These are phyloP conservation scores for Blastomyces silverae DNA, from an alignment of 2,329 filamentous ascomycete genomes.

Conservation along the genomic window DNA sequence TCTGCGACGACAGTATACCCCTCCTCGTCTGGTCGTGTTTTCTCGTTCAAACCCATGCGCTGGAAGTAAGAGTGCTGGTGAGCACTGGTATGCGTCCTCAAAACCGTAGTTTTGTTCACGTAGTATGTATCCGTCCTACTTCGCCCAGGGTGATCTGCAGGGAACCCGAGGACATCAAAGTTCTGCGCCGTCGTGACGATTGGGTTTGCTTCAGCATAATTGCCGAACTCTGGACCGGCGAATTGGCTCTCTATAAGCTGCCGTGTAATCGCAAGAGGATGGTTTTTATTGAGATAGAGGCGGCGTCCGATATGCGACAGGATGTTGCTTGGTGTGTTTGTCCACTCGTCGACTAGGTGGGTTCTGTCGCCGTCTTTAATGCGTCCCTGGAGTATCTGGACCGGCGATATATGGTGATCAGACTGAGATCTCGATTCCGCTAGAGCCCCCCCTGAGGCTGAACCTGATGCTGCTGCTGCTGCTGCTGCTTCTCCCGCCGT, in stretches of 20 bases:
- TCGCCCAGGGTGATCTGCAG: conserved; percentile 77
- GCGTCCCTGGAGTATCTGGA: conserved; percentile 15
- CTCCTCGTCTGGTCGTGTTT: conserved; percentile 38
- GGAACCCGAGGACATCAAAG: conserved; percentile 95
- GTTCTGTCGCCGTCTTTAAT: conserved; percentile 46
- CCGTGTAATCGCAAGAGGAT: conserved; percentile 84
- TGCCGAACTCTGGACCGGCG: conserved; percentile 61
- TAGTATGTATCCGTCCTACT: conserved; percentile 93
- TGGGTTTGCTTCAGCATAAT: conserved; percentile 72
- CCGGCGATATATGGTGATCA: neutral
- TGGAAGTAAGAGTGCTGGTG: conserved; percentile 81
- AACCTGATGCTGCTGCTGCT: conserved; percentile 17
- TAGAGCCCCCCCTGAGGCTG: neutral
- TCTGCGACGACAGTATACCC: conserved; percentile 91
- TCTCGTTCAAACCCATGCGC: conserved; percentile 49
- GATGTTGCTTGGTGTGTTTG: conserved; percentile 73
- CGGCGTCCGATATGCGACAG: conserved; percentile 64
- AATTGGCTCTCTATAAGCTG: conserved; percentile 90
- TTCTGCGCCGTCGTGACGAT: conserved; percentile 81
- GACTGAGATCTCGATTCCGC: conserved; percentile 8
- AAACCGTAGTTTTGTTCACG: conserved; percentile 71
- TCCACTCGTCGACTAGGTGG: conserved; percentile 71
- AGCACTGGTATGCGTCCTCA: conserved; percentile 90
- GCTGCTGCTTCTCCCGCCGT: conserved; percentile 10
- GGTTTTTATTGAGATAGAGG: conserved; percentile 84